These are phyloP conservation scores for Penicillium sp. DNA, from an alignment of 2,329 filamentous ascomycete genomes.

Conservation along the genomic window DNA sequence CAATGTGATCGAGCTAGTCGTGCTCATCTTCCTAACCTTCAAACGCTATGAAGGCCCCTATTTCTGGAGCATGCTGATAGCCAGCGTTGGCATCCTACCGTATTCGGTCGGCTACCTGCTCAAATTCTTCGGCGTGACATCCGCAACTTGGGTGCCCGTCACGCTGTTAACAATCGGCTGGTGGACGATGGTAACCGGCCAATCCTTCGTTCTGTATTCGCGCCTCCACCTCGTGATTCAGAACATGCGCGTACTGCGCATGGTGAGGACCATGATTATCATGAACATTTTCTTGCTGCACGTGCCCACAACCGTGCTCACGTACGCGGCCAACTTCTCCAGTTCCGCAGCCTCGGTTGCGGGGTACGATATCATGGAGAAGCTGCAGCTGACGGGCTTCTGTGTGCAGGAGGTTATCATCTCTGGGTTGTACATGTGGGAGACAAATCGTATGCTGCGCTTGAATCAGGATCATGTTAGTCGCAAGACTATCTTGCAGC, in stretches of 20 bases:
- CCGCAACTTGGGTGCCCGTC: constrained; percentile 21
- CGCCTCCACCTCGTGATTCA: constrained; percentile 50
- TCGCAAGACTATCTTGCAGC: constrained; percentile 39
- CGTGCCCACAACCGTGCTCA: constrained; percentile 45
- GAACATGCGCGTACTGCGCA: constrained; percentile 39
- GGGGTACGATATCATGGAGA: constrained; percentile 28
- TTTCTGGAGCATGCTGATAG: constrained; percentile 43
- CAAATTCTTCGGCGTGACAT: constrained; percentile 22
- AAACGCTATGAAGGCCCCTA: constrained; percentile 42
- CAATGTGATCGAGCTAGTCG: constrained; percentile 38
- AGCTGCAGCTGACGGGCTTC: constrained; percentile 35
- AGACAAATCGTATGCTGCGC: constrained; percentile 37
- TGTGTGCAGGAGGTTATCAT: constrained; percentile 39
- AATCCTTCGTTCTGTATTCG: constrained; percentile 52
- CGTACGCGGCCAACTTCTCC: constrained; percentile 34
- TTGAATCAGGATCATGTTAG: constrained; percentile 19
- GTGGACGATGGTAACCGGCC: constrained; percentile 52
- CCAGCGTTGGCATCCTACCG: constrained; percentile 39
- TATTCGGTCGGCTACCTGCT: constrained; percentile 29
- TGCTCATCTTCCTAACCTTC: constrained; percentile 43
- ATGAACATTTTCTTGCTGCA: constrained; percentile 46
- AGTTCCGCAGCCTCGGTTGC: constrained; percentile 10
- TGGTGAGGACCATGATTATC: constrained; percentile 50
- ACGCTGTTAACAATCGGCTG: constrained; percentile 44
- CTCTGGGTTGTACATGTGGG: constrained; percentile 44